Evolutionary conservation across 2,329 filamentous ascomycete species (phyloP).

Genomic region (Fusarium anguioides): DNA sequence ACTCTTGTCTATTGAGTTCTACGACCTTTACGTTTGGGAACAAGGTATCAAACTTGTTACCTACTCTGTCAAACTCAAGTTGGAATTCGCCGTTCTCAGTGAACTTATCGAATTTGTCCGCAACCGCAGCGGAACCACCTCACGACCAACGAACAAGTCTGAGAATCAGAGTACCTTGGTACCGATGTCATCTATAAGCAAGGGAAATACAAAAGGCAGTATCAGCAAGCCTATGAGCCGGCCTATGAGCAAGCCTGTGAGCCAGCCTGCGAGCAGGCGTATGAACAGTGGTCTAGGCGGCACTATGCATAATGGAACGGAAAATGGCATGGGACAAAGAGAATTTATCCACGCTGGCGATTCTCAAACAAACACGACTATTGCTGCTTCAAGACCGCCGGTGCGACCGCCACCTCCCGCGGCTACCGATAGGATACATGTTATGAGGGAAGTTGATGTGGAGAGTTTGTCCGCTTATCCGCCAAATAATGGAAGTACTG

Average conservation of each 20-base stretch:
- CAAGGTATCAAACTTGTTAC: slow-evolving; percentile 50
- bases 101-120: slow-evolving; percentile 51
- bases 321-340: not conserved
- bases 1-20: slow-evolving; percentile 49
- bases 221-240: not conserved
- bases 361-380: not conserved
- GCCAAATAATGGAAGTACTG: slow-evolving; percentile 14
- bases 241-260: not conserved
- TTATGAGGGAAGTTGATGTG: slow-evolving; percentile 27
- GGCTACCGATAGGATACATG: slow-evolving; percentile 14
- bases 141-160: not conserved
- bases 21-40: slow-evolving; percentile 48
- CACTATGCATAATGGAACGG: no score
- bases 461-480: slow-evolving; percentile 17
- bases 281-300: no score
- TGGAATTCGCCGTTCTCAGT: slow-evolving; percentile 52
- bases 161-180: slow-evolving; percentile 4
- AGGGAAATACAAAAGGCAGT: not conserved
- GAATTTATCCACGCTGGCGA: not conserved
- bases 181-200: slow-evolving; percentile 10
- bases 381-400: not conserved
- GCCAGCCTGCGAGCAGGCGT: not conserved
- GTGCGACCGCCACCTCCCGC: not conserved
- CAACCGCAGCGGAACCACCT: slow-evolving; percentile 11
- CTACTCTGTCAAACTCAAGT: slow-evolving; percentile 53